phyloP scores from a whole-genome alignment of 345 rosid genomes.

The Erysimum cheiranthoides region DNA sequence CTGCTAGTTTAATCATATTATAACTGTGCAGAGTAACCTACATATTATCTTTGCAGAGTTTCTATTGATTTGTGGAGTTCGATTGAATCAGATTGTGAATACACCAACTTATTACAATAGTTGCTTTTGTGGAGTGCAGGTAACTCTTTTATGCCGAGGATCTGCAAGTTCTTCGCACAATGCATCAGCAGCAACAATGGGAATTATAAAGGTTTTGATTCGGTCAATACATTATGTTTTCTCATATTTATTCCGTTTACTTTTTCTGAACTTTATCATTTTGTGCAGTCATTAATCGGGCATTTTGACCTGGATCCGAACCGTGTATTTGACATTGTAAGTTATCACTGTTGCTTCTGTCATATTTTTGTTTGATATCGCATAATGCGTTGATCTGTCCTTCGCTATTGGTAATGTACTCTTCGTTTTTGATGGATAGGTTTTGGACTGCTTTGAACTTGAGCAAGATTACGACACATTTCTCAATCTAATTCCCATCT shows the following conservation, averaged over 20 bases:
- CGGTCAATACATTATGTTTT: slow-evolving; percentile 19
- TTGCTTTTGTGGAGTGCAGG: slow-evolving; percentile 53
- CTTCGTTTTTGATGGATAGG: slow-evolving; percentile 55
- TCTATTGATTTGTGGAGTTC: slow-evolving; percentile 24
- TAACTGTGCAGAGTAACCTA: slow-evolving; percentile 18
- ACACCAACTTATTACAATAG: slow-evolving; percentile 31
- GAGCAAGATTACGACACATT: slow-evolving; percentile 75
- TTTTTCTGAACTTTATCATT: slow-evolving; percentile 40
- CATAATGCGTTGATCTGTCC: slow-evolving; percentile 28
- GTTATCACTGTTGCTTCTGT: slow-evolving; percentile 43
- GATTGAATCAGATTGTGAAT: slow-evolving; percentile 18
- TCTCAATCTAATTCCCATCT: slow-evolving; percentile 88
- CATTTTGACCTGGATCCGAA: slow-evolving; percentile 99
- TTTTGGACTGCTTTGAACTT: slow-evolving; percentile 94
- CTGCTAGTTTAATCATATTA: slow-evolving; percentile 31
- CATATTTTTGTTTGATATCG: slow-evolving; percentile 29
- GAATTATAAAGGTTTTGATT: slow-evolving; percentile 84
- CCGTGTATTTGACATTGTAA: slow-evolving; percentile 99
- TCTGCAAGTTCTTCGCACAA: slow-evolving; percentile 68
- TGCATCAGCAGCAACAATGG: slow-evolving; percentile 79
- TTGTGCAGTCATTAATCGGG: slow-evolving; percentile 93
- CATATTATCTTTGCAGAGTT: slow-evolving; percentile 24
- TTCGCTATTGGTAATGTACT: slow-evolving; percentile 29
- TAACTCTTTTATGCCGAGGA: slow-evolving; percentile 88
- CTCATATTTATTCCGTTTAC: slow-evolving; percentile 8